phyloP scores from a whole-genome alignment of 768 basidiomycete genomes.

The Cystofilobasidium macerans region DNA sequence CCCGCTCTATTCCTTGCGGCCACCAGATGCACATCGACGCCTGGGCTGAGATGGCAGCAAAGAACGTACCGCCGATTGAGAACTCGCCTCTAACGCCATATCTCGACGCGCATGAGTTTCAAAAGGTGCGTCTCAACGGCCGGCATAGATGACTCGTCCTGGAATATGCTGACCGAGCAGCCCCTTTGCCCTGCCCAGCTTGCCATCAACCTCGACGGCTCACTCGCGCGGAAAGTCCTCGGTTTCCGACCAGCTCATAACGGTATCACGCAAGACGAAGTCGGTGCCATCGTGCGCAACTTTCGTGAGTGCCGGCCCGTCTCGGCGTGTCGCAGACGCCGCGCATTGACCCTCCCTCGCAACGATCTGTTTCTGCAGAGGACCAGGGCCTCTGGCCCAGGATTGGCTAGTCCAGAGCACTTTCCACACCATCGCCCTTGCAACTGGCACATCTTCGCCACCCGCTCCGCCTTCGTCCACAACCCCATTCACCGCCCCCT shows the following conservation, averaged over 20 bases:
- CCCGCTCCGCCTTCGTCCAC: too few species aligned
- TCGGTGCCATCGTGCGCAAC: conserved; percentile 11
- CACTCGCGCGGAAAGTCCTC: conserved; percentile 4
- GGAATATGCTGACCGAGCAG: too few species aligned
- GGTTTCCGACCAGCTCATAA: conserved; percentile 3
- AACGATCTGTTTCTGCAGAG: too few species aligned
- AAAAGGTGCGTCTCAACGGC: neutral
- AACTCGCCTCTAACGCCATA: conserved; percentile 67
- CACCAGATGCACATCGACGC: conserved; percentile 35
- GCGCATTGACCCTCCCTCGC: too few species aligned
- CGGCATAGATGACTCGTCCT: too few species aligned
- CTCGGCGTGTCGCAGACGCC: neutral
- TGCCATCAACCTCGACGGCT: conserved; percentile 22
- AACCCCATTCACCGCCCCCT: too few species aligned
- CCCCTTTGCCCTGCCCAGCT: neutral
- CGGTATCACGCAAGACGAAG: conserved; percentile 8
- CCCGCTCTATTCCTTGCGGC: neutral
- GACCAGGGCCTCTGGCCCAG: too few species aligned
- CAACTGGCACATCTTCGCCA: too few species aligned
- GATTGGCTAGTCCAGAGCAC: too few species aligned
- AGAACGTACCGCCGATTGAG: conserved; percentile 57
- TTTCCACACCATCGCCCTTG: too few species aligned
- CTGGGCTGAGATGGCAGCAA: conserved; percentile 71
- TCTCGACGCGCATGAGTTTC: conserved; percentile 46
- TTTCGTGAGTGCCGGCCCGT: neutral